Evolutionary conservation across 768 basidiomycete genomes (phyloP).

Genomic region (Russula foetens): DNA sequence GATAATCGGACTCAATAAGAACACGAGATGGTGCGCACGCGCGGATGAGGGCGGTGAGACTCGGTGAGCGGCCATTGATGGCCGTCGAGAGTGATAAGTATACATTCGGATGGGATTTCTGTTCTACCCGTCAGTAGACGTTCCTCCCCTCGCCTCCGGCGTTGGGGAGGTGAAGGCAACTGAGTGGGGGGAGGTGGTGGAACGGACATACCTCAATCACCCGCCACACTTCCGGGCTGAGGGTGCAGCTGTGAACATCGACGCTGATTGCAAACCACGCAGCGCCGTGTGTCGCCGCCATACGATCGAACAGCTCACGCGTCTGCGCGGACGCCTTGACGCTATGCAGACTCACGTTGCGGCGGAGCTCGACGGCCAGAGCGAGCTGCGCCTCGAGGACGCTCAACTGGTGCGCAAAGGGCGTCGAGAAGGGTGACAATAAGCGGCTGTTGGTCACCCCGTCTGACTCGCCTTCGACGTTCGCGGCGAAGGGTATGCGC

Average conservation of each 20-base stretch:
- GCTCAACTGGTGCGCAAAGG: slow-evolving; percentile 70
- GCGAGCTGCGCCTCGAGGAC: slow-evolving; percentile 81
- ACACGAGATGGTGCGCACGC: slow-evolving; percentile 58
- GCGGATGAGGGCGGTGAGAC: slow-evolving; percentile 55
- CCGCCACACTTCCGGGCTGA: slow-evolving; percentile 68
- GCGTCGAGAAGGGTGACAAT: slow-evolving; percentile 71
- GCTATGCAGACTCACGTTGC: slow-evolving; percentile 83
- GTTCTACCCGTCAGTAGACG: slow-evolving; percentile 5
- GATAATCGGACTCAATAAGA: slow-evolving; percentile 81
- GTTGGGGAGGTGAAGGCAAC: background rate
- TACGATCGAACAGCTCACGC: slow-evolving; percentile 50
- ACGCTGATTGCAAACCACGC: slow-evolving; percentile 64
- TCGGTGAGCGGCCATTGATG: slow-evolving; percentile 68
- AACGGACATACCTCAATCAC: slow-evolving; percentile 58
- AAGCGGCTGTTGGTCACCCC: slow-evolving; percentile 32
- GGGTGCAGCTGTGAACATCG: slow-evolving; percentile 86
- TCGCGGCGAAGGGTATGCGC: slow-evolving; percentile 50
- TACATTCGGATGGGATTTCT: slow-evolving; percentile 68
- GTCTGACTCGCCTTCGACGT: slow-evolving; percentile 13
- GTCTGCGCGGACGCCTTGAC: slow-evolving; percentile 72
- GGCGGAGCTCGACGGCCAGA: slow-evolving; percentile 68
- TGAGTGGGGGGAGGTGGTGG: background rate
- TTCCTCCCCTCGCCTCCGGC: slow-evolving; percentile 4
- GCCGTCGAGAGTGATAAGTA: slow-evolving; percentile 85
- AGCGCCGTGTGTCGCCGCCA: slow-evolving; percentile 49